These are phyloP conservation scores for Ocimum tenuiflorum DNA, from an alignment of 257 asterid genomes.

Conservation along the genomic window DNA sequence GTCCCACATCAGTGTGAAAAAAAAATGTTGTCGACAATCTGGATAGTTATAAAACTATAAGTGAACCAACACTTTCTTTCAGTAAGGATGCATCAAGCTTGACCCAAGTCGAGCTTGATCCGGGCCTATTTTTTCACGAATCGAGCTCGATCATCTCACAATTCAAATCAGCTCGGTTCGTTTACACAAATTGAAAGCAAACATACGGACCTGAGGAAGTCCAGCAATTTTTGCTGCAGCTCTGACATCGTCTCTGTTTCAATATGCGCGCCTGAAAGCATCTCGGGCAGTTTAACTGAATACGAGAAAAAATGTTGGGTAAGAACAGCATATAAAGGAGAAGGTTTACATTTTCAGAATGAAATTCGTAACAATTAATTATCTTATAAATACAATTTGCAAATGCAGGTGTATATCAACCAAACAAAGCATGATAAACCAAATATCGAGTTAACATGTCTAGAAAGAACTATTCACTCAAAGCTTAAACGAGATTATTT, in stretches of 20 bases:
- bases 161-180: too few species aligned
- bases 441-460: background rate
- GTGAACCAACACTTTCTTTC: too few species aligned
- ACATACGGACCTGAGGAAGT: constrained; percentile 48
- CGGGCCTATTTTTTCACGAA: too few species aligned
- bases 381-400: background rate
- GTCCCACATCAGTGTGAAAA: too few species aligned
- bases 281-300: constrained; percentile 69
- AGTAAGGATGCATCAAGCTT: too few species aligned
- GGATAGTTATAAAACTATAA: too few species aligned
- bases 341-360: background rate
- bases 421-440: too few species aligned
- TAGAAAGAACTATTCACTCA: background rate
- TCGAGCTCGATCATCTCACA: too few species aligned
- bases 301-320: constrained; percentile 8
- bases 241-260: constrained; percentile 38
- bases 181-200: too few species aligned
- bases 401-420: too few species aligned
- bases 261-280: constrained; percentile 37
- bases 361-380: background rate
- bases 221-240: constrained; percentile 43
- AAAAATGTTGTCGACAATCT: too few species aligned
- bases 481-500: background rate
- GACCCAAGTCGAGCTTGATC: too few species aligned
- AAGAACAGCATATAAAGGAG: constrained; percentile 1